Evolutionary conservation across 805 yeast genomes (phyloP), one percentile per base, ranked within the genome.

Genomic region (Torulaspora microellipsoides): DNA sequence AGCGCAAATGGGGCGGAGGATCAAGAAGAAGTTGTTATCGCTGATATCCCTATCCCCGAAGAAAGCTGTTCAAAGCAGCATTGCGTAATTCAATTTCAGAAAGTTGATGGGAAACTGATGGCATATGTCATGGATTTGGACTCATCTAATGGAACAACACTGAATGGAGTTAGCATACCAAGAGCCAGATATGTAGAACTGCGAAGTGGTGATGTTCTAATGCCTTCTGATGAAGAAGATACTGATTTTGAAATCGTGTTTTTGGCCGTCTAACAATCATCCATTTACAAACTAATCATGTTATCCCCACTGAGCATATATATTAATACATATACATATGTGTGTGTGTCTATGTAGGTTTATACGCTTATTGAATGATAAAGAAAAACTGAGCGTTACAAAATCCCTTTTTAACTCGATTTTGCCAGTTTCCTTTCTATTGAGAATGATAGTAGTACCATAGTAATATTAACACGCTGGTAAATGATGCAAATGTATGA

Each of bases 81-180:
- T 51, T 77, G 78, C 15, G 78, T 64, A 0, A 59, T 75, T 7
- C 79, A 75, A 47, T 74, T 70, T 48, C 56, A 75, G 27, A 37
- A 52, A n/a, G 48, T 49, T 11, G 38, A 49, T 4, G 51, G 39
- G 15, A 23, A 40, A 15, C 40, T 61, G 20, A 53, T 54, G n/a
- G 70, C 71, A 5, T 75, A 71, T 46, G 43, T 75, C 8, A 70
- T 73, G 31, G 79, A 75, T 47, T 53, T 75, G 28, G 73, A 72
- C 15, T 71, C 77, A 0, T 65, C 75, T 7, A 70, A 75, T 53
- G 78, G 78, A 0, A 75, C 80, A 1, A 49, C 53, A 7, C 46
- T 75, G 32, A 75, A 75, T 51, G 71, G 65, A 4, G 59, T 60
- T 10, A 59, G 51, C 25, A 49, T 75, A 1, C 75, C 76, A 9